Base-by-base conservation (phyloP, 768 basidiomycete genomes). In the Tylopilus balloui region DNA sequence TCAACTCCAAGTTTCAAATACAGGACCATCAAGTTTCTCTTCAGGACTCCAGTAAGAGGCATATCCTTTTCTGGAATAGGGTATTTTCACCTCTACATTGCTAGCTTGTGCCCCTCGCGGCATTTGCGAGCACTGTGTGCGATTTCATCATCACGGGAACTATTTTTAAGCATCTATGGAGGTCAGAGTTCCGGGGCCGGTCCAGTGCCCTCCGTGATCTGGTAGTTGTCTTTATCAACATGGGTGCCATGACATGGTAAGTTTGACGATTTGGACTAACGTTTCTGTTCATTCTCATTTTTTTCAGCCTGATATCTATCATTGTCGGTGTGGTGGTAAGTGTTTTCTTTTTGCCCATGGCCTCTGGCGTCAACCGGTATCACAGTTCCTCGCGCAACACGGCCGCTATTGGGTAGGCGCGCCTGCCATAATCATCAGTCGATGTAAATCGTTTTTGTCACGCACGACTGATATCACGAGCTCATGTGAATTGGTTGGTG, bases 161-260 rank as follows among this genome's bases (percentile, higher is more conserved):
- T 7, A 45, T 57, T 9, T 53, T 56, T 42, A 56, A 35, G 34
- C 15, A 29, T 15, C 7, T 57, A 12, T 56, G 54, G 56, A 37
- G 29, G 9, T 57, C 51, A 0, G 50, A 57, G 20, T 39, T 56
- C 14, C 45, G 54, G 2, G 25, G 45, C 13, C 45, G 42, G 11
- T 38, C 42, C 23, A 40, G 35, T 8, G 6, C 47, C 23, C 3
- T 56, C 12, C 54, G 51, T 9, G 50, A 47, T 11, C 21, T 57
- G 1, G 54, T 50, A 0, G n/a, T 57, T 4, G 42, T 57, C 3
- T 57, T 56, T 9, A 20, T 57, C 29, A 49, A 56, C 17, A 56
- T 56, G 56, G 54, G 54, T 11, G 48, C 45, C 3, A 6, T 56
- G 28, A 57, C 56, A 14, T 57, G 56, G 56, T 50, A 38, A 6